phyloP scores from a whole-genome alignment of 1,284 basidiomycete species.

The Calocybe gambosa region DNA sequence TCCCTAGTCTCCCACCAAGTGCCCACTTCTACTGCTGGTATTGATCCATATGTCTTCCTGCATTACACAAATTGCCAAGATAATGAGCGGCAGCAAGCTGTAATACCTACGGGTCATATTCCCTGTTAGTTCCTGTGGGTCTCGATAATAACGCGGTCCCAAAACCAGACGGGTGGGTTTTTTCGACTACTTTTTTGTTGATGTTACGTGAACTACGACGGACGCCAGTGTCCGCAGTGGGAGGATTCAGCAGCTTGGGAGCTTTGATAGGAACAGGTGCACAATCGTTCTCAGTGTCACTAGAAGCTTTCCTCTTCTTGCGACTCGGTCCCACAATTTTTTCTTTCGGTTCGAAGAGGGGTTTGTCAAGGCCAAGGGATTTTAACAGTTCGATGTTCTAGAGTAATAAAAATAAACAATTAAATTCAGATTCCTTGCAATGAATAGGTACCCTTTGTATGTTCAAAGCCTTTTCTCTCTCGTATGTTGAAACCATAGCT shows the following conservation, averaged over 20 bases:
- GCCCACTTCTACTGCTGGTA: constrained; percentile 70
- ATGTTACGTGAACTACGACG: constrained; percentile 63
- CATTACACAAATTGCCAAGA: not conserved
- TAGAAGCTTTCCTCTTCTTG: constrained; percentile 23
- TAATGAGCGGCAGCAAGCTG: not conserved
- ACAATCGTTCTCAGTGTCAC: constrained; percentile 14
- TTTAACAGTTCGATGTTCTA: constrained; percentile 43
- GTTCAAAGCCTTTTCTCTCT: constrained; percentile 40
- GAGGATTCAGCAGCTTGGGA: constrained; percentile 23
- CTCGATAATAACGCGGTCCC: constrained; percentile 33
- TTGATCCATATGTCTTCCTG: constrained; percentile 55
- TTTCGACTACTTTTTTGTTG: constrained; percentile 54
- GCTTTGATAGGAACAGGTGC: constrained; percentile 19
- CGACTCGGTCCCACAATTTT: constrained; percentile 27
- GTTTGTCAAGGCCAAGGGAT: constrained; percentile 38
- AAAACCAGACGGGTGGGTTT: constrained; percentile 30
- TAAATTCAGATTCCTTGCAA: not conserved
- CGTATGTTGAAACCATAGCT: constrained; percentile 40
- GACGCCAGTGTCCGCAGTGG: constrained; percentile 22
- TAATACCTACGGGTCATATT: constrained; percentile 56
- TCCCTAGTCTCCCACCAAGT: constrained; percentile 74
- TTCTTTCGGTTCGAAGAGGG: constrained; percentile 41
- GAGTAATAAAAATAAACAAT: not conserved
- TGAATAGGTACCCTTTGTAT: constrained; percentile 30
- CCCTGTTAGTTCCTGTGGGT: constrained; percentile 32